A percentile compares a stretch with the other conserved stretches of the same genome.
Conservation (phyloP, 768 basidiomycete species). For the Cystobasidium ongulense region DNA sequence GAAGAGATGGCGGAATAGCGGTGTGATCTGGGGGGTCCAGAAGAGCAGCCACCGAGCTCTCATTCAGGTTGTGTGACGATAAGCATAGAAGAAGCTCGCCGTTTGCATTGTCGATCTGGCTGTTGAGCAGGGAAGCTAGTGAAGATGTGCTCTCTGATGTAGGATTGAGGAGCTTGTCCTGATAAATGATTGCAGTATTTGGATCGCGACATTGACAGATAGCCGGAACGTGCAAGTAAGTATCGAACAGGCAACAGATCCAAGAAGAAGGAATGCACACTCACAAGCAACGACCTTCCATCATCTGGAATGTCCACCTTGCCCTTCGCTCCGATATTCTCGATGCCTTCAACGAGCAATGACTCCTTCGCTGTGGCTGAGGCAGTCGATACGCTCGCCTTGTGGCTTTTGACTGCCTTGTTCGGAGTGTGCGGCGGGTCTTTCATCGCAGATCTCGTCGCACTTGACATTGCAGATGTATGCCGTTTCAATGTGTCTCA, state of each 20-base stretch:
- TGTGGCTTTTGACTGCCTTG: neutral
- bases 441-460: constrained; percentile 6
- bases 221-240: neutral
- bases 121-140: constrained; percentile 7
- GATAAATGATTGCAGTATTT: neutral
- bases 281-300: constrained; percentile 17
- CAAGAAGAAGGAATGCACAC: neutral
- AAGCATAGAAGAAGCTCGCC: constrained; percentile 45
- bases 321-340: neutral
- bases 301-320: constrained; percentile 1
- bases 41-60: constrained; percentile 2
- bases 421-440: neutral
- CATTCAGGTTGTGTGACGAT: constrained; percentile 41
- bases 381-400: neutral
- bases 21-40: constrained; percentile 7
- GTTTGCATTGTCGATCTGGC: constrained; percentile 35
- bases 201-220: neutral
- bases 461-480: neutral
- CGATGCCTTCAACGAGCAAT: neutral
- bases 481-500: neutral
- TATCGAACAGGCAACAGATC: neutral
- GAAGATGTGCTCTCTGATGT: constrained; percentile 14
- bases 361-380: constrained; percentile 6
- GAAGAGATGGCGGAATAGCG: neutral
- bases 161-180: constrained; percentile 28